These are phyloP conservation scores for Capsicum pubescens DNA, from an alignment of 257 asterid genomes.

Conservation along the genomic window DNA sequence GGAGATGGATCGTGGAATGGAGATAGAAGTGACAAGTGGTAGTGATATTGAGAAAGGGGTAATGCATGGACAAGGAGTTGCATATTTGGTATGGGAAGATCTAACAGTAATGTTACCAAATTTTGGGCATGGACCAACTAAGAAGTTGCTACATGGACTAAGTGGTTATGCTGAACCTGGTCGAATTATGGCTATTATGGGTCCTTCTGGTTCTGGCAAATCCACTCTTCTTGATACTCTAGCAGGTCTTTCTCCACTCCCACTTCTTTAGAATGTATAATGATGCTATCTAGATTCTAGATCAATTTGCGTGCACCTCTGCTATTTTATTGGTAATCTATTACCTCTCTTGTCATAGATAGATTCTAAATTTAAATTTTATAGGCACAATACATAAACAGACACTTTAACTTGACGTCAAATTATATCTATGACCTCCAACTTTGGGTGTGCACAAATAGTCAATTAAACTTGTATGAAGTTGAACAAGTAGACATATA, in stretches of 20 bases:
- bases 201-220: constrained; percentile 98
- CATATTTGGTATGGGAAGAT: constrained; percentile 84
- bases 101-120: constrained; percentile 78
- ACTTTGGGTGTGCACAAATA: too few relatives aligned
- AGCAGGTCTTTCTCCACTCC: constrained; percentile 58
- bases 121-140: constrained; percentile 73
- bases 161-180: constrained; percentile 90
- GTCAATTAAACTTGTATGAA: too few relatives aligned
- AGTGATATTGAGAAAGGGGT: constrained; percentile 43
- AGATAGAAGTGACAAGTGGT: constrained; percentile 54
- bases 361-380: too few relatives aligned
- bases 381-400: too few relatives aligned
- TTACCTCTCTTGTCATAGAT: too few relatives aligned
- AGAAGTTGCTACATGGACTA: constrained; percentile 73
- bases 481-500: too few relatives aligned
- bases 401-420: too few relatives aligned
- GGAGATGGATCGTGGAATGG: constrained; percentile 34
- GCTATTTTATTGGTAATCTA: too few relatives aligned
- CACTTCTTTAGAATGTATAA: too few relatives aligned
- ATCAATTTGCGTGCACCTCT: too few relatives aligned
- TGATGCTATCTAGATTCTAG: too few relatives aligned
- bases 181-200: constrained; percentile 96
- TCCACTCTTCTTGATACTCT: constrained; percentile 95
- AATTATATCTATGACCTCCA: too few relatives aligned
- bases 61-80: constrained; percentile 53